Percentiles rank a stretch among this genome's conserved stretches.
Conservation (phyloP, 1,284 basidiomycete genomes). For the Ganoderma multipileum region DNA sequence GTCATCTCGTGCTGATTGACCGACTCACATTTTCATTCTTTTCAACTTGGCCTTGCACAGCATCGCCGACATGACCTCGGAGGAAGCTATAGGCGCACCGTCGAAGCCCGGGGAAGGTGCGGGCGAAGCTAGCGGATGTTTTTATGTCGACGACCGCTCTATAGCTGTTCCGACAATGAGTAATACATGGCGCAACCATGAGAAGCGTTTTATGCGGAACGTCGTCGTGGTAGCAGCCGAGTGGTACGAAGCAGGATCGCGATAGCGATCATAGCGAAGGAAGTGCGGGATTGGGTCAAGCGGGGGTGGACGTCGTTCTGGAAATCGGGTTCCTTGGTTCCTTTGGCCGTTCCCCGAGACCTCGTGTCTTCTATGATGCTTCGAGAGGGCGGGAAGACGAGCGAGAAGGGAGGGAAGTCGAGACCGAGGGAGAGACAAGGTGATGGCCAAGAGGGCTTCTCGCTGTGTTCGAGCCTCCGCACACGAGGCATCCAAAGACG, state of each 20-base stretch:
- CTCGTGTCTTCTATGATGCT: neutral
- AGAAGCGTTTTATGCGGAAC: neutral
- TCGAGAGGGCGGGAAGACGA: conserved; percentile 11
- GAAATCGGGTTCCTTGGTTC: conserved; percentile 17
- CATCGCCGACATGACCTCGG: neutral
- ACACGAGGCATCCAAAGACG: conserved; percentile 16
- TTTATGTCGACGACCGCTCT: neutral
- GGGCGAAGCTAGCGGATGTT: neutral
- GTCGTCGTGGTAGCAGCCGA: neutral
- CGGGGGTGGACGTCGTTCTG: conserved; percentile 20
- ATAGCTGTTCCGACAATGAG: neutral
- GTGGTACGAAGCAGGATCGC: conserved; percentile 21
- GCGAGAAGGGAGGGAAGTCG: conserved; percentile 8
- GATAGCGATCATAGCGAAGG: conserved; percentile 23
- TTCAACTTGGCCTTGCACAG: neutral
- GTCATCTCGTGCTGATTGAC: conserved; percentile 29
- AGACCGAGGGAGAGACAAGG: neutral
- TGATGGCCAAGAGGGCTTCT: conserved; percentile 4
- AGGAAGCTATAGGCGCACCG: neutral
- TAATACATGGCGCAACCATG: neutral
- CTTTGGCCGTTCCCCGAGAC: neutral
- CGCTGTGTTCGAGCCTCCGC: neutral
- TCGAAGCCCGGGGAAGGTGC: conserved; percentile 1
- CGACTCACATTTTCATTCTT: neutral
- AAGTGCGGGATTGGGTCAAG: conserved; percentile 13